These are phyloP conservation scores for Tulasnella sp. DNA, from an alignment of 768 basidiomycete species.

Conservation along the genomic window DNA sequence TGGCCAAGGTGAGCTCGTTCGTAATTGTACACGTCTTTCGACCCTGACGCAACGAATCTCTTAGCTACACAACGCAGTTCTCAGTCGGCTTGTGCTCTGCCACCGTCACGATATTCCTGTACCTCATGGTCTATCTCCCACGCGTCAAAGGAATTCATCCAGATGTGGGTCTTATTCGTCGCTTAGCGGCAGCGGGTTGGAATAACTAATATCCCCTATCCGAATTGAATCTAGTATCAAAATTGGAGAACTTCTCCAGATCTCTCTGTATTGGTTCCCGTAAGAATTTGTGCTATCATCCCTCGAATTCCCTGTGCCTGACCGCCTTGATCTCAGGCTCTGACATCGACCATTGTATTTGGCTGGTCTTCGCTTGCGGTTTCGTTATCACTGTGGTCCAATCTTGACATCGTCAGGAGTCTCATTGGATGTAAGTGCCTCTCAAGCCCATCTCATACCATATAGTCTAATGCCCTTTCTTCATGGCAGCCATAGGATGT, in stretches of 20 bases:
- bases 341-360: slow-evolving; percentile 2
- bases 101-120: slow-evolving; percentile 13
- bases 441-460: neutral
- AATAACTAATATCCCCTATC: neutral
- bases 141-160: slow-evolving; percentile 14
- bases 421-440: slow-evolving; percentile 2
- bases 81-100: neutral
- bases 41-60: no score
- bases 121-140: slow-evolving; percentile 15
- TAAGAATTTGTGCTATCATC: neutral
- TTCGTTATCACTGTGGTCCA: neutral
- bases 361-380: slow-evolving; percentile 7
- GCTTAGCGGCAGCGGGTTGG: neutral
- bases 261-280: slow-evolving; percentile 4
- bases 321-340: neutral
- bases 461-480: neutral
- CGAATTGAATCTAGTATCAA: slow-evolving; percentile 5
- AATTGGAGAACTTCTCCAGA: slow-evolving; percentile 6
- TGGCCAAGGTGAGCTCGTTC: no score
- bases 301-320: neutral
- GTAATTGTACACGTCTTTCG: no score
- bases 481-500: slow-evolving; percentile 6
- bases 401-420: slow-evolving; percentile 4
- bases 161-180: slow-evolving; percentile 7
- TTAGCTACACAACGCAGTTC: no score